These are phyloP conservation scores for Diplotaxis tenuifolia DNA, from an alignment of 345 rosid species.

Conservation along the genomic window DNA sequence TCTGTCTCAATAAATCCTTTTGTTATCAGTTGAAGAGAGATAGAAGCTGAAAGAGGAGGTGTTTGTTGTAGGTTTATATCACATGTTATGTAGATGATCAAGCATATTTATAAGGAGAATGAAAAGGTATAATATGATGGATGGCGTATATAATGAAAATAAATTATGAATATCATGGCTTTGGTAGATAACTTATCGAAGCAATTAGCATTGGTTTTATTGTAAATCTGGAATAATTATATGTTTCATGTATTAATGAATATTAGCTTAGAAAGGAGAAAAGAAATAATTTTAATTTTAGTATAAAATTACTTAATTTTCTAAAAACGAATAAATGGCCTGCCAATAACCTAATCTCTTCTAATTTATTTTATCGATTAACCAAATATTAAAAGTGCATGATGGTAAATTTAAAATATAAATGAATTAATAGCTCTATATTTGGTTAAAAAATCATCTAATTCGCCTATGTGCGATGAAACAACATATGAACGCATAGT, in stretches of 20 bases:
- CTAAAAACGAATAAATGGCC: neutral
- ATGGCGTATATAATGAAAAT: conserved; percentile 4
- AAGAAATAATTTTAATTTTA: too few relatives aligned
- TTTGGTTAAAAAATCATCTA: neutral
- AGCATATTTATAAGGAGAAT: conserved; percentile 32
- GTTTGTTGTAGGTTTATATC: conserved; percentile 14
- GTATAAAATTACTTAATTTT: too few relatives aligned
- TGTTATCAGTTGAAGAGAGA: neutral
- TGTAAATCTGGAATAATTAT: too few relatives aligned
- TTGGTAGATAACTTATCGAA: conserved; percentile 14
- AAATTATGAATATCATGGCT: conserved; percentile 10
- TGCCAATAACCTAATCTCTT: neutral
- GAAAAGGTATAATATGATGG: neutral
- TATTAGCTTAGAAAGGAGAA: too few relatives aligned
- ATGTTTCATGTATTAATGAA: too few relatives aligned
- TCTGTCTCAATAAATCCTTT: neutral
- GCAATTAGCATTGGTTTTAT: neutral
- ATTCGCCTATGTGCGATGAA: neutral
- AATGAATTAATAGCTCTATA: neutral
- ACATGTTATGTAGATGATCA: conserved; percentile 19
- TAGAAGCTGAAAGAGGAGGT: neutral
- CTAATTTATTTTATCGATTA: neutral
- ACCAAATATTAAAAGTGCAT: neutral
- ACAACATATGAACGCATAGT: neutral
- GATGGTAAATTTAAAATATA: neutral